Percentiles rank a stretch among this genome's conserved stretches.
phyloP scores from a whole-genome alignment of 2,329 filamentous ascomycete species.

The Phialophora macrospora region DNA sequence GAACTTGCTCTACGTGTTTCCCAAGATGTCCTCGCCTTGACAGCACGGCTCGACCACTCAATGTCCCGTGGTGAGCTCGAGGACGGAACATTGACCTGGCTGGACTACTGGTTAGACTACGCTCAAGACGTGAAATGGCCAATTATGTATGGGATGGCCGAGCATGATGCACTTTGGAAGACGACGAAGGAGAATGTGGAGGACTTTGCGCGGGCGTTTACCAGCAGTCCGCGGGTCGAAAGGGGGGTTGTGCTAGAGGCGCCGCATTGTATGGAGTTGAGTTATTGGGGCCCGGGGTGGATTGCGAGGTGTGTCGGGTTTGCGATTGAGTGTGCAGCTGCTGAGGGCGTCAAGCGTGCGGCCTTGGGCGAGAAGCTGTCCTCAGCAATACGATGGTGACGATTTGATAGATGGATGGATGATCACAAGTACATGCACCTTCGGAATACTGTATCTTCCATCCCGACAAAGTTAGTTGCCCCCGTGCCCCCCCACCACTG shows the following conservation, averaged over 20 bases:
- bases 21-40: not conserved
- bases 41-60: conserved; percentile 4
- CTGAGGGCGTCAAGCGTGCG: not conserved
- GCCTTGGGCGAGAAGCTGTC: not conserved
- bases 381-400: not conserved
- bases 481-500: not conserved
- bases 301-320: conserved; percentile 9
- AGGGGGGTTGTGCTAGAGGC: conserved; percentile 11
- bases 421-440: not conserved
- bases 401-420: not conserved
- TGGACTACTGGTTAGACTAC: conserved; percentile 15
- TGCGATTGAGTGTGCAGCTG: conserved; percentile 12
- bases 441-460: not conserved
- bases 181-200: conserved; percentile 5
- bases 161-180: conserved; percentile 15
- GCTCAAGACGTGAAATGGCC: conserved; percentile 10
- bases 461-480: not conserved
- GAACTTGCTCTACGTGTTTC: conserved; percentile 5
- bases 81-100: conserved; percentile 13
- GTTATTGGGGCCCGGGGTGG: conserved; percentile 19
- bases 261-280: conserved; percentile 22
- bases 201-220: conserved; percentile 9
- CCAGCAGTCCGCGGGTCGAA: conserved; percentile 5
- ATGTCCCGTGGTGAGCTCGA: conserved; percentile 12
- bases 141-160: conserved; percentile 10